Conservation (phyloP, 75 land plant genomes). For the Sequoiadendron giganteum region DNA sequence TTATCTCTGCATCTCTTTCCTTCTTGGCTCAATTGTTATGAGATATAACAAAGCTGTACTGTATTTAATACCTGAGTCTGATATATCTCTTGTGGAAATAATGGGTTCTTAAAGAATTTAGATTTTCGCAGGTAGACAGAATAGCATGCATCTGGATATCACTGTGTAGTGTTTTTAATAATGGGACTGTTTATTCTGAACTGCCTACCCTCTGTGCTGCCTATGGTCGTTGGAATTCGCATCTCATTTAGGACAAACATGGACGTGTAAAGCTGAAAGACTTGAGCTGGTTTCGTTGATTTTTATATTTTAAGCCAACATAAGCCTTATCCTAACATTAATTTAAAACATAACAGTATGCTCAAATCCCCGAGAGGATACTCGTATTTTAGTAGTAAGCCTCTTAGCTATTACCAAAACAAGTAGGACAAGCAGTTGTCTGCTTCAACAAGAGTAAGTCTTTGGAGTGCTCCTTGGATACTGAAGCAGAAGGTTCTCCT, state of each 20-base stretch:
- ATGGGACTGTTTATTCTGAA: too few relatives aligned
- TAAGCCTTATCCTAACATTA: not conserved
- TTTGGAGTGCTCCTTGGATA: not conserved
- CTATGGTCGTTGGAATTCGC: not conserved
- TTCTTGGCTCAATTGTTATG: too few relatives aligned
- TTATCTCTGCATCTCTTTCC: too few relatives aligned
- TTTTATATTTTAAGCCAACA: not conserved
- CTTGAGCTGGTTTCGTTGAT: not conserved
- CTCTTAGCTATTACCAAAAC: too few relatives aligned
- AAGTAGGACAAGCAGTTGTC: not conserved
- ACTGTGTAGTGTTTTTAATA: too few relatives aligned
- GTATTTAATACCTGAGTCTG: too few relatives aligned
- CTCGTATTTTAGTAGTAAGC: not conserved
- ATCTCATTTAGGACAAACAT: not conserved
- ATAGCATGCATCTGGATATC: too few relatives aligned
- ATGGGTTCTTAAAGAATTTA: too few relatives aligned
- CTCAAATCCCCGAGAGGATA: not conserved
- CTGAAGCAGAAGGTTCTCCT: not conserved
- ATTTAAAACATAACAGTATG: not conserved
- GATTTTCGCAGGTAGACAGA: too few relatives aligned
- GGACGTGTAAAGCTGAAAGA: not conserved
- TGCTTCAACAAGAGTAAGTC: not conserved
- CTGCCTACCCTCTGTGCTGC: too few relatives aligned
- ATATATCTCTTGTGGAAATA: too few relatives aligned
- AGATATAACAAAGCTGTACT: too few relatives aligned